phyloP scores from a whole-genome alignment of 169 alveolate genomes.

The Toxoplasma gondii region DNA sequence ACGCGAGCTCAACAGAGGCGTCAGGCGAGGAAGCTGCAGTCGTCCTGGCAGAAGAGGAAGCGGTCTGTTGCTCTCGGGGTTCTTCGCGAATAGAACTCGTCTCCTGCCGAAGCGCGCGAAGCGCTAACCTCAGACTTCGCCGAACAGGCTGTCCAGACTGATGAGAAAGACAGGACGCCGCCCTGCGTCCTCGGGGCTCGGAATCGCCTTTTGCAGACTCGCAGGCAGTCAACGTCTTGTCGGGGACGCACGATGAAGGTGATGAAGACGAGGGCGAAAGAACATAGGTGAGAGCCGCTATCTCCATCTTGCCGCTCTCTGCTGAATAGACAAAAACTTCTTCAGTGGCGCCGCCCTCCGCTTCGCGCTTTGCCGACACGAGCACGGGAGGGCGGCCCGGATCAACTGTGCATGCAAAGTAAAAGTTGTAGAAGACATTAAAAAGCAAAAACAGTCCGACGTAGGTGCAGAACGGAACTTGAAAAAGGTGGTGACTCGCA shows the following conservation, averaged over 20 bases:
- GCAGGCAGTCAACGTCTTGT: background rate
- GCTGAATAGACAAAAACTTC: background rate
- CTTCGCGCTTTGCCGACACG: background rate
- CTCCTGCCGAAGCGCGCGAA: no score
- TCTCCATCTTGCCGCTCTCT: background rate
- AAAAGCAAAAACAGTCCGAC: background rate
- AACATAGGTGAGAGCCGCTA: background rate
- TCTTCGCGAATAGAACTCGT: no score
- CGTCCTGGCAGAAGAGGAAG: no score
- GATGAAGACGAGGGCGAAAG: background rate
- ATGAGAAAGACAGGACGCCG: no score
- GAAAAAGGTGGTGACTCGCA: background rate
- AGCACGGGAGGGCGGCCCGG: constrained; percentile 52
- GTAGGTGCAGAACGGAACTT: background rate
- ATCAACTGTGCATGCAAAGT: constrained; percentile 32
- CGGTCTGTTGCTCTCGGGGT: no score
- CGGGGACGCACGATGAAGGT: background rate
- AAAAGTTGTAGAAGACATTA: constrained; percentile 25
- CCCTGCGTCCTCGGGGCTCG: no score
- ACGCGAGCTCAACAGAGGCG: no score
- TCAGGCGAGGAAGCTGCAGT: no score
- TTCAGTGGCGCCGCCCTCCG: background rate
- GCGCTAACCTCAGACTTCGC: no score
- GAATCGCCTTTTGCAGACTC: background rate
- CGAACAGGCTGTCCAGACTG: no score